Base-by-base conservation (phyloP, 345 rosid species). In the Eucalyptus marginata region DNA sequence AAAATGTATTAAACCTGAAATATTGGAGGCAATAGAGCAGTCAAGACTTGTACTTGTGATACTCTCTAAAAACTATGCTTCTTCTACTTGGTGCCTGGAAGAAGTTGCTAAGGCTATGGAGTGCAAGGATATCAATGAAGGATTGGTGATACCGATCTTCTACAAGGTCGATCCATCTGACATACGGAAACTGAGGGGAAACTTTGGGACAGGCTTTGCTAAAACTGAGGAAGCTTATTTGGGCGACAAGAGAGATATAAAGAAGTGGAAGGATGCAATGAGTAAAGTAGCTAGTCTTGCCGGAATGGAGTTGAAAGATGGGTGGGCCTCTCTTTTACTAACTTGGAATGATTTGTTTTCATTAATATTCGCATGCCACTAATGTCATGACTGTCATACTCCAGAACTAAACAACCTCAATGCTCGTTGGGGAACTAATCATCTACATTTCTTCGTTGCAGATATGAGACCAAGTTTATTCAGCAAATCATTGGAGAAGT, bases 41-140 rank as follows among this genome's bases (percentile, higher is more conserved):
- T 91, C 90, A 31, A 89, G 46, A 54, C 10, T 29, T 80, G 85
- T 87, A 0, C 15, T 76, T 9, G 22, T 89, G 18, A 11, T 91
- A 9, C 89, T 89, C 22, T 89, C 91, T 6, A 27, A 86, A 44
- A 80, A 88, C 59, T 91, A 89, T n/a, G 80, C 88, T 31, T 29
- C 49, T 62, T 91, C 92, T 6, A 59, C 51, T 8, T 88, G 91
- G 89, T 89, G 89, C 90, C n/a, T 91, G 43, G 88, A 91, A 16
- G 92, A 91, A 86, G 88, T 87, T 18, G 51, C 86, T 27, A 86
- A 89, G 87, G 71, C 58, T n/a, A 10, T 87, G 13, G 54, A 90
- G 20, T 80, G 89, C 59, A 62, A 2, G 86, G 64, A 58, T 4
- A 29, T 31, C 44, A 27, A 27, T 22, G 64, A 76, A 8, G 86